Percentiles rank a stretch among this genome's conserved stretches.
Evolutionary conservation across 2,329 filamentous ascomycete species (phyloP).

Genomic region (Nemania sp.): DNA sequence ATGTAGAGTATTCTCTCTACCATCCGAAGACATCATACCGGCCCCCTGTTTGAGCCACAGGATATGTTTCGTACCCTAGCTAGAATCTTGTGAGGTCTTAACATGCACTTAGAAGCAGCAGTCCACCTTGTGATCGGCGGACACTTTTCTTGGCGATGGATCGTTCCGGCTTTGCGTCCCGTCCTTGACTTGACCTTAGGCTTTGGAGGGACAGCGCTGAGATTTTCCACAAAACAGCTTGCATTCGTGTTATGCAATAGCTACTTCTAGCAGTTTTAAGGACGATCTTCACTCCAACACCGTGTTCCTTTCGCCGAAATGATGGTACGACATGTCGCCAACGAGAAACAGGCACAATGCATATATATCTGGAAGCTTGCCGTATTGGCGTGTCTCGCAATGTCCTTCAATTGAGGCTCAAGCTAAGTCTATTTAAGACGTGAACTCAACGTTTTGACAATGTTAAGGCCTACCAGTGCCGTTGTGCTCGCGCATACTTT

Average conservation of each 20-base stretch:
- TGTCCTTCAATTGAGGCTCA: not conserved
- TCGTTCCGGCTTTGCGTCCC: constrained; percentile 11
- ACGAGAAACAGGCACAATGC: not conserved
- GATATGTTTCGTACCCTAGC: not conserved
- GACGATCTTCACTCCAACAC: not conserved
- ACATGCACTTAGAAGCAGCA: not conserved
- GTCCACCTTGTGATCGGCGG: not conserved
- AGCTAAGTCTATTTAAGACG: not conserved
- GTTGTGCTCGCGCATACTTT: constrained; percentile 8
- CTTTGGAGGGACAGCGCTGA: not conserved
- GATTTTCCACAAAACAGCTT: constrained; percentile 23
- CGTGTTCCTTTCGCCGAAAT: not conserved
- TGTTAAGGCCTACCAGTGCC: not conserved
- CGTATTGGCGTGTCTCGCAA: not conserved
- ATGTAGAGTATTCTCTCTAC: constrained; percentile 5
- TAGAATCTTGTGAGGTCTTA: not conserved
- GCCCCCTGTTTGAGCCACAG: not conserved
- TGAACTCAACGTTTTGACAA: not conserved
- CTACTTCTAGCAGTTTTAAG: not conserved
- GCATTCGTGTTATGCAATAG: not conserved
- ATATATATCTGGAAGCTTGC: constrained; percentile 3
- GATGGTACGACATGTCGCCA: not conserved
- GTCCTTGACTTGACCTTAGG: not conserved
- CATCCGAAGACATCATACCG: not conserved
- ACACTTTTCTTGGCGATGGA: constrained; percentile 15